Base-by-base conservation (phyloP, 2,329 filamentous ascomycete genomes). In the Aphanoascus verrucosus region DNA sequence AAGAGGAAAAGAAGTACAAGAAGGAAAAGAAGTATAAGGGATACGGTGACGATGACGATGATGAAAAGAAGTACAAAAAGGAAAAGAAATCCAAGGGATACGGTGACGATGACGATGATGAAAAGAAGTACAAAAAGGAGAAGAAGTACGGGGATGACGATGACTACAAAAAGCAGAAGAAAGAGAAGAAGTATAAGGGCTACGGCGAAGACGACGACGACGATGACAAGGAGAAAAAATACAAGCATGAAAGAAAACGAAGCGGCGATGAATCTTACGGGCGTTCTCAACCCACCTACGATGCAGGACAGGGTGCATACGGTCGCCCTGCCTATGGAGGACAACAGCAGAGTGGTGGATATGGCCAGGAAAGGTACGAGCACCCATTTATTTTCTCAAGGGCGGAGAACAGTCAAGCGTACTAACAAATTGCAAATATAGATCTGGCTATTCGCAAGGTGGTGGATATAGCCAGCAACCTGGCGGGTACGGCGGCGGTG, bases 201-300 rank as follows among this genome's bases (percentile, higher is more conserved):
- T 20, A 53, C 17, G 37, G 28, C 5, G 43, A 46, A 17, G 49
- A 41, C 35, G 52, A 54, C 14, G 58, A 57, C 45, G 57, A 60
- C 41, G 58, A 62, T 28, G 23, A 47, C 56, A 58, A 40, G 56
- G 57, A 20, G 54, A 62, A 44, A 53, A 56, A 15, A 31, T 40
- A 19, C 45, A 46, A 50, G 15, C 41, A 42, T 51, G 11, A 37
- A 5, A 46, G 35, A 31, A 34, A 52, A 23, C 38, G 44, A 31
- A 41, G 32, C 20, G 20, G 38, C 20, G 44, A 56, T n/a, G 48
- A 54, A 14, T 46, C 50, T 40, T 40, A 17, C 31, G 50, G 55
- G 31, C 31, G 51, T 34, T 19, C 28, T 43, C 53, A 52, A 19
- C 20, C 45, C 38, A 40, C 37, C 23, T 48, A 57, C 17, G 37